Evolutionary conservation across 1,284 basidiomycete genomes (phyloP), one percentile per base, ranked within the genome.

Genomic region (Lentinula novae-zelandiae): DNA sequence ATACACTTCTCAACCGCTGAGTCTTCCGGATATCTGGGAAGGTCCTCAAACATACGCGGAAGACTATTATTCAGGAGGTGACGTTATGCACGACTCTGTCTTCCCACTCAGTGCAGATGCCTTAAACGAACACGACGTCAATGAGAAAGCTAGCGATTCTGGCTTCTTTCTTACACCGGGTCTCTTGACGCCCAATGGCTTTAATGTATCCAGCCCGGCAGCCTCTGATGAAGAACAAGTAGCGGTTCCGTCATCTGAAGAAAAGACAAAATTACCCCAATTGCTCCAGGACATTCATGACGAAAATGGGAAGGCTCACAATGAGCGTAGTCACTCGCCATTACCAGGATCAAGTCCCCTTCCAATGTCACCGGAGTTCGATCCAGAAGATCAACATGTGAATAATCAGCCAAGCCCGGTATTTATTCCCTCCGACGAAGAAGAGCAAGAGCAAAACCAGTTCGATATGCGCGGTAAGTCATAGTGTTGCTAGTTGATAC

Each of bases 31-130:
- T 67, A 78, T 78, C 15, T 85, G 83, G 83, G 70, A 67, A 31
- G 80, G 78, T 12, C 79, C 82, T 1, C 72, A 71, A 40, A 77
- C 71, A 2, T 84, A 77, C 65, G 82, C 83, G 0, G 79, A 85
- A 69, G 82, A 84, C 67, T 84, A 76, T 58, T 77, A 77, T 62
- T 69, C 76, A 20, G 74, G 75, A 22, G 77, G 77, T 2, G 74
- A 77, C 53, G 58, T 71, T 20, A 63, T 65, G 33, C 58, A 58
- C 22, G 36, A 53, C 22, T 60, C 61, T 42, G 58, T 52, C 5
- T 60, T 62, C 20, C 62, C 62, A 3, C 58, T 69, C 9, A 65
- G 62, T 44, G 63, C 69, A 9, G 68, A 73, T 64, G 40, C 53
- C 44, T 63, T 72, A 33, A 70, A 69, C 38, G 42, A 61, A 13